phyloP scores from a whole-genome alignment of 1,284 basidiomycete genomes.

The Hymenochaete sp. region DNA sequence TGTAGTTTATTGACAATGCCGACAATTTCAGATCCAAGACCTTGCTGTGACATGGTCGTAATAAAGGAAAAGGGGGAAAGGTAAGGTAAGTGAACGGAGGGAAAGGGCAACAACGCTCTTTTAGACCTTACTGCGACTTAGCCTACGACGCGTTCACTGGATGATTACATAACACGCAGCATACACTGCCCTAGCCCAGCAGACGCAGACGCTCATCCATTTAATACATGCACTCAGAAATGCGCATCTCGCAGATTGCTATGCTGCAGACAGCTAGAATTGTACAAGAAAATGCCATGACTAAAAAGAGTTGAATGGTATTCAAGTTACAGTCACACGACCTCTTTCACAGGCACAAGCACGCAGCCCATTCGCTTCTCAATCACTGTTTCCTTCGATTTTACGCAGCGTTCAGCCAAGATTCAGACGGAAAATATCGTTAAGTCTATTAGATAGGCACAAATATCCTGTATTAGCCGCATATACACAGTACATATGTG shows the following conservation, averaged over 20 bases:
- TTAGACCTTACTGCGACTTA: conserved; percentile 7
- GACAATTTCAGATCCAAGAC: conserved; percentile 72
- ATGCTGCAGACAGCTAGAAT: no score
- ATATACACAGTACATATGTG: conserved; percentile 9
- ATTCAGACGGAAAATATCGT: conserved; percentile 81
- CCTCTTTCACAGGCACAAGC: conserved; percentile 8
- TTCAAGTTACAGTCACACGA: background rate
- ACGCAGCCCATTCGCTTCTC: no score
- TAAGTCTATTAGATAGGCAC: conserved; percentile 40
- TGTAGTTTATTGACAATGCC: conserved; percentile 74
- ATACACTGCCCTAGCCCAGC: conserved; percentile 7
- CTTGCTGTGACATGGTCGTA: conserved; percentile 22
- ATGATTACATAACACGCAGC: conserved; percentile 4
- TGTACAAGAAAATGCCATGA: background rate
- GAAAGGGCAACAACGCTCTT: no score
- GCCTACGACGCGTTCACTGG: conserved; percentile 4
- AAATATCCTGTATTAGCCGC: background rate
- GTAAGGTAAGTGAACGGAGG: background rate
- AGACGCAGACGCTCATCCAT: no score
- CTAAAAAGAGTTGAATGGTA: background rate
- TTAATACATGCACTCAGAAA: no score
- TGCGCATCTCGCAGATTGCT: no score
- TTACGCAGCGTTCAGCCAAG: conserved; percentile 6
- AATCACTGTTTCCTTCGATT: no score
- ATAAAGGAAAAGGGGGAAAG: conserved; percentile 1